Percentiles rank a stretch among this genome's conserved stretches.
Evolutionary conservation across 2,329 filamentous ascomycete genomes (phyloP).

Genomic region (Claviceps pusilla): DNA sequence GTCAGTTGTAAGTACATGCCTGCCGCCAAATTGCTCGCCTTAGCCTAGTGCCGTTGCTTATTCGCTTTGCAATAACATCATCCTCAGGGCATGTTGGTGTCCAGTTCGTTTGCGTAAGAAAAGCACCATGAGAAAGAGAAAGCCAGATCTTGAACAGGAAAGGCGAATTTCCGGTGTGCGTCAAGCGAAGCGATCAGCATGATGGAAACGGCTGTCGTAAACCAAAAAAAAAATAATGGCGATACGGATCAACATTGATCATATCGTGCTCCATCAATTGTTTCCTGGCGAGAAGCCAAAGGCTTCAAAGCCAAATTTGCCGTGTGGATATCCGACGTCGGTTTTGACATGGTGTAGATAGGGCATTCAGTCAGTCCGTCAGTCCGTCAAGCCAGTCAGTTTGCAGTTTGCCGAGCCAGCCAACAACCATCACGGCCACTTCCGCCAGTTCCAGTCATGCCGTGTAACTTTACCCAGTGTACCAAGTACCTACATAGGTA

Average conservation of each 20-base stretch:
- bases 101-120: not conserved
- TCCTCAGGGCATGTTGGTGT: not conserved
- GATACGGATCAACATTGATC: too few relatives aligned
- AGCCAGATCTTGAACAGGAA: not conserved
- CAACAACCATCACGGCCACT: not conserved
- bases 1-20: not conserved
- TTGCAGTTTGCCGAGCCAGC: too few relatives aligned
- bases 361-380: not conserved
- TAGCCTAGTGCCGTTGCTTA: not conserved
- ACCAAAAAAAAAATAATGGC: too few relatives aligned
- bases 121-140: not conserved
- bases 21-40: not conserved
- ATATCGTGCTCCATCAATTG: not conserved
- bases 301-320: not conserved
- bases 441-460: not conserved
- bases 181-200: not conserved
- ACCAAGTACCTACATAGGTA: not conserved
- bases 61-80: not conserved
- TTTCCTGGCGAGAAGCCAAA: not conserved
- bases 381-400: not conserved
- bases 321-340: not conserved
- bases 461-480: not conserved
- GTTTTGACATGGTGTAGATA: not conserved
- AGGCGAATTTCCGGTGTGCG: not conserved
- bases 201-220: not conserved